These are phyloP conservation scores for Luvunga scandens DNA, from an alignment of 345 rosid species.

Conservation along the genomic window DNA sequence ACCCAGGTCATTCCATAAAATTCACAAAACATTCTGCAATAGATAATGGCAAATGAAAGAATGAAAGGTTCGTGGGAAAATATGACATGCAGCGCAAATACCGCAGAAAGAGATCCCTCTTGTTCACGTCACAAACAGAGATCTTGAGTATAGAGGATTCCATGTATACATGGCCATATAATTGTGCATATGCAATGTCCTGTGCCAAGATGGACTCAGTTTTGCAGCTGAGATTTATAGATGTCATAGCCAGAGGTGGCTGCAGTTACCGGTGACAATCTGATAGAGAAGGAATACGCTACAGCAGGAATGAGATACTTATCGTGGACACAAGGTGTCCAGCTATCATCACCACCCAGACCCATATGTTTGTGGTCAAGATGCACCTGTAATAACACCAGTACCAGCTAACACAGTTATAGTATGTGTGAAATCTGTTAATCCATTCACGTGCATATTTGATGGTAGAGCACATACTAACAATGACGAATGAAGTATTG, in stretches of 20 bases:
- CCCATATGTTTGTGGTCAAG: conserved; percentile 99
- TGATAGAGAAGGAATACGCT: conserved; percentile 65
- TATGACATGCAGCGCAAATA: not conserved
- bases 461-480: too few species aligned
- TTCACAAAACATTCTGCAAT: not conserved
- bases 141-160: not conserved
- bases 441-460: not conserved
- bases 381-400: conserved; percentile 63
- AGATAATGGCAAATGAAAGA: not conserved
- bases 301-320: conserved; percentile 70
- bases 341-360: conserved; percentile 82
- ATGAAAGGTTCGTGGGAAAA: not conserved
- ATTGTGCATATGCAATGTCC: not conserved
- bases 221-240: conserved; percentile 54
- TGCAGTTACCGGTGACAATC: conserved; percentile 64
- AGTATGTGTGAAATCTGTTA: not conserved
- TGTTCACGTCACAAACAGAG: not conserved
- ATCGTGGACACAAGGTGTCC: conserved; percentile 78
- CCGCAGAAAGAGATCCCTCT: not conserved
- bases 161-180: not conserved
- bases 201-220: conserved; percentile 12
- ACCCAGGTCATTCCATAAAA: not conserved
- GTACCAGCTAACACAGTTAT: not conserved
- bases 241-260: conserved; percentile 46
- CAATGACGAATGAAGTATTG: not conserved